Base-by-base conservation (phyloP, 805 yeast genomes). In the Candida yuanshanica region DNA sequence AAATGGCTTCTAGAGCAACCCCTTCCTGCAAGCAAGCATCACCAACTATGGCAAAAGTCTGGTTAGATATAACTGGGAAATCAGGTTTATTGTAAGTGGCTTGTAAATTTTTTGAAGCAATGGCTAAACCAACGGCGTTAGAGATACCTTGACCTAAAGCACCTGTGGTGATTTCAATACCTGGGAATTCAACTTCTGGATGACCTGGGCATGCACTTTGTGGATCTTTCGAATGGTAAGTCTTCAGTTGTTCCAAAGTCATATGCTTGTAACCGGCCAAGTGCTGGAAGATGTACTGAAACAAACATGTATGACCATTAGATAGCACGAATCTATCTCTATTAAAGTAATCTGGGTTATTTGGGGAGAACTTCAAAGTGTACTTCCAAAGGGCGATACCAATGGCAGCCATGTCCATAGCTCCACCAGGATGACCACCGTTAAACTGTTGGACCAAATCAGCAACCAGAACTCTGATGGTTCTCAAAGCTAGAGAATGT, bases 1-100 rank as follows among this genome's bases (percentile, higher is more conserved):
- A 62, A 36, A 62, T 57, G 2, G 71, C 60, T 49, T 66, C 71
- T 29, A 62, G 49, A 7, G 66, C 62, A 18, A 64, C 61, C 29
- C 70, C 70, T 53, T 66, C 71, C 47, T 65, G 68, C 37, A 66
- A 43, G 48, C 71, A 66, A 4, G 66, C 70, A 51, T 66, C 70
- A 14, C 70, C 70, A 13, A 63, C 52, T 52, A 63, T 59, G 42
- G 63, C 55, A 47, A 55, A 66, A 14, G 53, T 60, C 39, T 57
- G 58, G 44, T 51, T 58, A 24, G 50, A 44, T 20, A 64, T 54
- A 22, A 66, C 58, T 6, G 50, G 50, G 42, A 44, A 62, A 5
- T 51, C 59, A 17, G 63, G 63, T 44, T 50, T 53, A 55, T 66
- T 66, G 46, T 59, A 66, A 20, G 55, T 57, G 10, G 62, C 66